Percentiles rank a stretch among this genome's conserved stretches.
These are phyloP conservation scores for Mallotus nudiflorus DNA, from an alignment of 345 rosid genomes.

Conservation along the genomic window DNA sequence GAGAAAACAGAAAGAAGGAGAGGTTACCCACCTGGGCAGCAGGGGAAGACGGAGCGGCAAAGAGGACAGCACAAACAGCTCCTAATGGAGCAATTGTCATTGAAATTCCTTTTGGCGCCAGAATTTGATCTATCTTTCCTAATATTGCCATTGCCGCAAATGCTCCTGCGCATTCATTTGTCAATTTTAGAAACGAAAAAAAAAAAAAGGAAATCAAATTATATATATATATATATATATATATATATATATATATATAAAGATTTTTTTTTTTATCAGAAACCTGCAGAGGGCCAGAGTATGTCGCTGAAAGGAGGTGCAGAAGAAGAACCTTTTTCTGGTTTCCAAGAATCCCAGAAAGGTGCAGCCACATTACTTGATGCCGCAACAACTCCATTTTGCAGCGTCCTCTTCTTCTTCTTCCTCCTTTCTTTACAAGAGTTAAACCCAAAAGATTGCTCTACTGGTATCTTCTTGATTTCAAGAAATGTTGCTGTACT, in stretches of 20 bases:
- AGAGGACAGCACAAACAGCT: constrained; percentile 85
- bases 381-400: constrained; percentile 23
- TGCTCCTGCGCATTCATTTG: constrained; percentile 53
- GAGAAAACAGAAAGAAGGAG: too few relatives aligned
- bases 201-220: not conserved
- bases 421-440: not conserved
- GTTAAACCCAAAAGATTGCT: not conserved
- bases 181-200: not conserved
- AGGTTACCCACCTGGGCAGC: constrained; percentile 83
- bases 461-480: not conserved
- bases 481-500: not conserved
- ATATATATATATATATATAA: too few relatives aligned
- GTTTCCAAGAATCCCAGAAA: constrained; percentile 74
- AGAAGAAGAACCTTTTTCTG: constrained; percentile 46
- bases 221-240: too few relatives aligned
- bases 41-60: constrained; percentile 76
- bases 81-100: constrained; percentile 89
- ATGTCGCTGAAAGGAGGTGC: constrained; percentile 65
- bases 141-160: constrained; percentile 91
- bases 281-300: constrained; percentile 96
- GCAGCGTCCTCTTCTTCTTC: not conserved
- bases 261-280: not conserved
- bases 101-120: constrained; percentile 70
- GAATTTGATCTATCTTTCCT: constrained; percentile 80
- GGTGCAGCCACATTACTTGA: constrained; percentile 46